phyloP scores from a whole-genome alignment of 129 eudicot species.

The sunflower (Helianthus annuus) region HanXRQr2.0-SUNRISE NC_035437.2:92293258-92293757 shows the following conservation, averaged over 20 bases:
- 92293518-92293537: conserved; percentile 61
- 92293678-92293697: conserved; percentile 16
- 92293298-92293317: conserved; percentile 72
- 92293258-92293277: conserved; percentile 24
- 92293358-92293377: conserved; percentile 84
- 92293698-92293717: conserved; percentile 13
- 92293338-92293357: conserved; percentile 64
- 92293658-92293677: conserved; percentile 48
- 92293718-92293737: conserved; percentile 37
- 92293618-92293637: conserved; percentile 42
- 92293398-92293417: conserved; percentile 59
- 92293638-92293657: conserved; percentile 72
- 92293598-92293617: conserved; percentile 29
- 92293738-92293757: conserved; percentile 55
- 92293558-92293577: conserved; percentile 53
- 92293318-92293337: conserved; percentile 77
- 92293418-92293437: conserved; percentile 72
- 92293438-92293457: conserved; percentile 14
- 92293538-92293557: conserved; percentile 86
- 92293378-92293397: conserved; percentile 80
- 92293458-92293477: conserved; percentile 29
- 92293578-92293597: conserved; percentile 46
- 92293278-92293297: conserved; percentile 57
- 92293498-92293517: conserved; percentile 71
- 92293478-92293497: conserved; percentile 30